Evolutionary conservation across 768 basidiomycete genomes (phyloP), one percentile per base, ranked within the genome.

Genomic region (Phlebiopsis flavidoalba): DNA sequence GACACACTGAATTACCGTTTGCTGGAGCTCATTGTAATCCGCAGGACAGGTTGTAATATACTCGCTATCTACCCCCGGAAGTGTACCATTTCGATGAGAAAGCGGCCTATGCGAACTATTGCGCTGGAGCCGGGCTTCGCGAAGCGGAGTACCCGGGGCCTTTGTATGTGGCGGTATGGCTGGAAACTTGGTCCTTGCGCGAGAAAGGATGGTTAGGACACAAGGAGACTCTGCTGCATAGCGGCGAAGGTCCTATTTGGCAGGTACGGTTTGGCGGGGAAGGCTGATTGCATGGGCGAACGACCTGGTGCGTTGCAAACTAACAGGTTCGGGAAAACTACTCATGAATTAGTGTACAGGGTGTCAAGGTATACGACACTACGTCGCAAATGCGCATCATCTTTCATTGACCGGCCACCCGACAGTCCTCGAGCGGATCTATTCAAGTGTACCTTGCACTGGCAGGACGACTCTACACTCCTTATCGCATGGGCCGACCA

Each of bases 181-280:
- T 0, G 96, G 97, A 4, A 85, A 80, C 21, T 76, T 99, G 26
- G 78, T 91, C n/a, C 67, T 97, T 66, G n/a, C 85, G 91, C 64
- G 96, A 98, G 77, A 98, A 97, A 70, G 92, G 95, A 6, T 98
- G 97, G 95, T 75, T 98, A 1, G 95, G 96, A 0, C 91, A 97
- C 67, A 97, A 92, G 68, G 95, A 96, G 71, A 91, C 88, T 0
- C 72, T 88, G 6, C 71, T 97, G 19, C 88, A 94, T 68, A 79
- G 77, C 37, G 91, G 89, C 4, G 97, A 98, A 74, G 97, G 96
- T 11, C 93, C 97, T 0, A 92, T 99, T 56, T 98, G 95, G 94
- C 86, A 87, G 55, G 85, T 88, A 10, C 82, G 88, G 60, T n/a
- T n/a, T 98, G 97, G 97, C 79, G 85, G 67, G 88, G 86, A 1